Evolutionary conservation across 495 filamentous ascomycete species (phyloP), one percentile per base, ranked within the genome.

Genomic region (Neurospora cerealis): DNA sequence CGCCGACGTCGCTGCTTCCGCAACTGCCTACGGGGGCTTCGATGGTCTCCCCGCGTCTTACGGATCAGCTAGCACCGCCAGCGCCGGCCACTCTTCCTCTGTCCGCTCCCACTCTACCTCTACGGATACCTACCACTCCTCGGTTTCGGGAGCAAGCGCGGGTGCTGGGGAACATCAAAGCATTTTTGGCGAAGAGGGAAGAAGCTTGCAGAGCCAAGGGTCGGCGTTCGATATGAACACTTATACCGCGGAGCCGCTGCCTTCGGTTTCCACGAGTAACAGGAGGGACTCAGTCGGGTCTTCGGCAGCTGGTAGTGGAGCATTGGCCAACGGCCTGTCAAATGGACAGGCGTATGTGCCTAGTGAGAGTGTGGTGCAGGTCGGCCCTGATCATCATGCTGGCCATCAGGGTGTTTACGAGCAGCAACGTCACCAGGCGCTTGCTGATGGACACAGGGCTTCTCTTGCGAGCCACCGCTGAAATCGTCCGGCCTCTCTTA

Each of bases 281-380:
- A 66, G 79, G 42, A 75, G 74, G 11, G 75, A 73, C 40, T 77
- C 78, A 0, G 74, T 76, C 44, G 37, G 75, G 41, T 69, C 71
- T 0, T 74, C 74, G 32, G 71, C 76, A 24, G 69, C 71, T 60
- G 54, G 74, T 44, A 41, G 66, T 44, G 62, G 44, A 66, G 32
- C 28, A 66, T 19, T 70, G 37, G 54, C 70, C 36, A 38, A 77
- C 73, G 28, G 54, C 6, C 73, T 81, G 39, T 42, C 77, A 28
- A 81, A 77, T 60, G 75, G 74, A 6, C 75, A 78, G 32, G 10
- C 66, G 24, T 83, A 83, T 48, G 74, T 80, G 21, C 78, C 81
- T 5, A 72, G 72, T 40, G 74, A 79, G 62, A 48, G 41, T 5
- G 28, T 66, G 28, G 28, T 66, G 28, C 54, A 66, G 54, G 54